Evolutionary conservation across 805 yeast species (phyloP), one percentile per base, ranked within the genome.

Genomic region (Myxozyma melibiosi): DNA sequence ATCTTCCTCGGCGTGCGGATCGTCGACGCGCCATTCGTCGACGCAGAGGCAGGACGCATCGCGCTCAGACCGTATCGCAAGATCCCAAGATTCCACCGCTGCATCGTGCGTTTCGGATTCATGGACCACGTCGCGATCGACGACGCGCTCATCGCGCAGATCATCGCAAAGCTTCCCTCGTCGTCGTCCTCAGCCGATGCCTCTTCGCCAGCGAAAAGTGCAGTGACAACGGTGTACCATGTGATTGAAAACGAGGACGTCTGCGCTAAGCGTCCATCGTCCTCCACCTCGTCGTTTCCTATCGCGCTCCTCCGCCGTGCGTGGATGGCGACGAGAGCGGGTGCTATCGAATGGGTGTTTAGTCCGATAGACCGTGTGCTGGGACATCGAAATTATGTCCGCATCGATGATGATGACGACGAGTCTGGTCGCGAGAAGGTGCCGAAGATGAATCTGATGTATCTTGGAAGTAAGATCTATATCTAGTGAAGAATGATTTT

Each of bases 71-170:
- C 76, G 25, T 74, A 77, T 56, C 73, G 72, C 37, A 57, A 66
- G 7, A 64, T 77, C 25, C 73, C 76, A 1, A 81, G 83, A 0
- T 78, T 79, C 62, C 78, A 77, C 69, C 70, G 79, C 56, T 79
- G 83, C 57, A 70, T 80, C 14, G 62, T 80, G 5, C 70, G 80
- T 25, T 79, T 74, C 56, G 84, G 84, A 2, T 81, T 80, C 66
- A 77, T 77, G 79, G 80, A 78, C 42, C 64, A 63, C 18, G 64
- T 70, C 2, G 51, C 43, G 20, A 51, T 73, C 28, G 63, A 48
- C 40, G 53, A 54, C 30, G 43, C 16, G n/a, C 8, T 51, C 9
- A 35, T 59, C n/a, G 30, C 34, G 7, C 31, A 42, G 22, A 41
- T 58, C 24, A 18, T 55, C 16, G 33, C 44, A 1, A 31, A 25